These are phyloP conservation scores for Candida glaebosa DNA, from an alignment of 805 yeast genomes.

Conservation along the genomic window DNA sequence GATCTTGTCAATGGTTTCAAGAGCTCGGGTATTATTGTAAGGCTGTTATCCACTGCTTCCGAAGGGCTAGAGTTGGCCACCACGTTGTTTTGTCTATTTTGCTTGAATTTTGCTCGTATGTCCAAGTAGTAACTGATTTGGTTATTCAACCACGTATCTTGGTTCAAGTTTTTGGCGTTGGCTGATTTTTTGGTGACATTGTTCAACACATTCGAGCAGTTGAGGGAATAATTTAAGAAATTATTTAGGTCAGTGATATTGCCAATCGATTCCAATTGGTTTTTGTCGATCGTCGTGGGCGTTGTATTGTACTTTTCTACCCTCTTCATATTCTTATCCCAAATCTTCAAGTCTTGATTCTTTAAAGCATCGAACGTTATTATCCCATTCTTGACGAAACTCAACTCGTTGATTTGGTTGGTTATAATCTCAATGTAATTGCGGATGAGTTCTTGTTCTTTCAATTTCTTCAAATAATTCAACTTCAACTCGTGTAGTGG, in stretches of 20 bases:
- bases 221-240: constrained; percentile 35
- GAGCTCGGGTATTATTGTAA: background rate
- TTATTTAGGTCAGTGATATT: constrained; percentile 39
- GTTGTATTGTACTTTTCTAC: background rate
- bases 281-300: background rate
- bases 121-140: constrained; percentile 23
- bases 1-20: constrained; percentile 2
- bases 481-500: constrained; percentile 17
- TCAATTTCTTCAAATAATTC: constrained; percentile 33
- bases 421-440: constrained; percentile 41
- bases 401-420: constrained; percentile 41
- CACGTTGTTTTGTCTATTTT: constrained; percentile 1
- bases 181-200: constrained; percentile 29
- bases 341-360: constrained; percentile 9
- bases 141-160: constrained; percentile 15
- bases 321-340: constrained; percentile 2
- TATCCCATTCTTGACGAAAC: constrained; percentile 42
- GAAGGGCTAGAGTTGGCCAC: too few relatives aligned
- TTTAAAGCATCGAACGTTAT: constrained; percentile 40
- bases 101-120: constrained; percentile 15
- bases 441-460: constrained; percentile 40
- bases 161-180: constrained; percentile 9
- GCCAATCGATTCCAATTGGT: constrained; percentile 36
- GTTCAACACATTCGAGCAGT: constrained; percentile 34
- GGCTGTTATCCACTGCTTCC: background rate